Evolutionary conservation across 2,329 filamentous ascomycete species (phyloP), one percentile per base, ranked within the genome.

Genomic region (Lecanosticta acicola): DNA sequence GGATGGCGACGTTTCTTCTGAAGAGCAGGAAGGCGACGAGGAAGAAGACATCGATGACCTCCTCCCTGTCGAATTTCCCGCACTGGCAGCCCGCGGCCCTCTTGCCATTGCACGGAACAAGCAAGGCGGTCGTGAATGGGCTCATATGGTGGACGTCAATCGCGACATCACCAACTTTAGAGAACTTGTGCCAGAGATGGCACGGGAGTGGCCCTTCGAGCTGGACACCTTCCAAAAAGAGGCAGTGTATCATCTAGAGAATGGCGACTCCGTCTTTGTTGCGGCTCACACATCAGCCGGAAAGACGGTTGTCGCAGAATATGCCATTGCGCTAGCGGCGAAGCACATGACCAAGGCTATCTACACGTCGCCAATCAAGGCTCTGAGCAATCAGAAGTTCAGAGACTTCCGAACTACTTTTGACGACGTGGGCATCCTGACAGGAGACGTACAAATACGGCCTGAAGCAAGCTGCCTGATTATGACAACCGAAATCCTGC

Each of bases 311-410:
- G 93, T 98, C 11, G 93, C 93, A 20, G 93, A 98, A 65, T 98
- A 98, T 67, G 93, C 91, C 39, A 97, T 98, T 65, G 89, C 93
- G 4, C 74, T 98, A 48, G 93, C 93, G 21, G 84, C 88, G n/a
- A 94, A 91, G 63, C 93, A 98, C 65, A 97, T 97, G 91, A 98
- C 93, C 7, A 98, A 98, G 66, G 91, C 93, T 17, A 98, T 98
- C 54, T 98, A 98, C 66, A 98, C 93, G 0, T 97, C 93, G 0
- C 93, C 93, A 0, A 98, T 98, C 73, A 98, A 98, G 66, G 93
- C 93, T 2, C 73, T 98, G 46, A 97, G 93, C 69, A 98, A 98
- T 64, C 93, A 98, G 64, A 98, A 98, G 66, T 98, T 97, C 68
- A 81, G 93, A 53, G 93, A 98, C 65, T 98, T 98, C 65, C 80